Evolutionary conservation across 108 stramenopile genomes (phyloP), one percentile per base, ranked within the genome.

Genomic region (Conticribra guillardii): DNA sequence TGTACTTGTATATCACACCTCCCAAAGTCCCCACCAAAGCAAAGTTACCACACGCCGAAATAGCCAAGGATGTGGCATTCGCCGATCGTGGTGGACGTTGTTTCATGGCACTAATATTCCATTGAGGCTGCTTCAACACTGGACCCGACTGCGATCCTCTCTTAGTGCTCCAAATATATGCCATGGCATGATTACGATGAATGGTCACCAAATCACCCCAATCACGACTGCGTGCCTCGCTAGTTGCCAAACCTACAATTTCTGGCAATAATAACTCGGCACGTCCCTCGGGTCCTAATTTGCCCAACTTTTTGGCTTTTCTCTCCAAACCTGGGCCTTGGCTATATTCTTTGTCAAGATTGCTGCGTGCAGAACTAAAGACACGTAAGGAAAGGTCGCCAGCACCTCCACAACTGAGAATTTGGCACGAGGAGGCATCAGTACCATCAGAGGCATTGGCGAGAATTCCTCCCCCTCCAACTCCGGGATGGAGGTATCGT

Each of bases 1-100:
- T 98, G 84, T 97, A 99, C 79, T 90, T 90, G 87, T 93, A 96
- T 7, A 99, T 84, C 19, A 71, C 70, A 57, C 98, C 98, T 18
- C 93, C 95, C 48, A 82, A 60, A n/a, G 96, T 96, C 41, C 97
- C 98, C 26, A 99, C 96, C 15, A 98, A 61, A 2, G 90, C 95
- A 75, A 89, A 98, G 83, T 96, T 89, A 1, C 92, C 92, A 56
- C 92, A 94, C 0, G 83, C 69, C 16, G 89, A 90, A 17, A 94
- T 87, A n/a, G 87, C 74, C 24, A 94, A 71, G 21, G 85, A 81
- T 44, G 88, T 89, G 15, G 92, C 89, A 73, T 91, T 89, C 11
- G 82, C 81, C 26, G 74, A 59, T 47, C 65, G 63, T 8, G 89
- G 87, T 32, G 90, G 90, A 21, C 82, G 73, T 31, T 70, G 59